Evolutionary conservation across 345 rosid species (phyloP), one percentile per base, ranked within the genome.

Genomic region (Aegle marmelos): DNA sequence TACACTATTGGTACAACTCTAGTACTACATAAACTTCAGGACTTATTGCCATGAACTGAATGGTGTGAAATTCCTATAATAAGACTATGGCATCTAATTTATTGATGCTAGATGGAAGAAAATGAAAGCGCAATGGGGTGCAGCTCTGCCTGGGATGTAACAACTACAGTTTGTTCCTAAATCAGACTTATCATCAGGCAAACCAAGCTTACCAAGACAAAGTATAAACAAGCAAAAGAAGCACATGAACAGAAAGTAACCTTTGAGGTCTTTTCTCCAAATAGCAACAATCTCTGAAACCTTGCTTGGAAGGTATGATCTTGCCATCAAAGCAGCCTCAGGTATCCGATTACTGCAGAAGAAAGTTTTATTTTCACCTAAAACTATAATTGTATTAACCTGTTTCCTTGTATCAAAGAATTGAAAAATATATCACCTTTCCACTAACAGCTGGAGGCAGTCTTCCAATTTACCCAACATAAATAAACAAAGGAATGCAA

Each of bases 251-350:
- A 45, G 37, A 21, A 70, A 70, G 28, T 62, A 85, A 93, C 99
- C 95, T 94, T 92, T 85, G 58, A 94, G 95, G 82, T 97, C 98
- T 82, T 97, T 97, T 84, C 98, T 97, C 99, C 99, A 97, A 74
- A 91, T 88, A 74, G 94, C 91, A 58, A 93, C 92, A 78, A 97
- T 94, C 86, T 94, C 98, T 27, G 99, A 90, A 81, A 93, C 99
- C 86, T 94, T 97, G 91, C 98, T 94, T 68, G 98, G 99, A 82
- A 97, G 95, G 84, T 94, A 97, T 70, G 99, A 94, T 73, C 99
- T 86, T 39, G 98, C 99, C 98, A 97, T 93, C 82, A 94, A 84
- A 83, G 99, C 98, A 88, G 99, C 99, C 88, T 97, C 99, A 17
- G 99, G 99, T 88, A 94, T 91, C 86, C 99, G 98, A 83, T 94